Base-by-base conservation (phyloP, 1,284 basidiomycete species). In the Papiliotrema nemorosa region DNA sequence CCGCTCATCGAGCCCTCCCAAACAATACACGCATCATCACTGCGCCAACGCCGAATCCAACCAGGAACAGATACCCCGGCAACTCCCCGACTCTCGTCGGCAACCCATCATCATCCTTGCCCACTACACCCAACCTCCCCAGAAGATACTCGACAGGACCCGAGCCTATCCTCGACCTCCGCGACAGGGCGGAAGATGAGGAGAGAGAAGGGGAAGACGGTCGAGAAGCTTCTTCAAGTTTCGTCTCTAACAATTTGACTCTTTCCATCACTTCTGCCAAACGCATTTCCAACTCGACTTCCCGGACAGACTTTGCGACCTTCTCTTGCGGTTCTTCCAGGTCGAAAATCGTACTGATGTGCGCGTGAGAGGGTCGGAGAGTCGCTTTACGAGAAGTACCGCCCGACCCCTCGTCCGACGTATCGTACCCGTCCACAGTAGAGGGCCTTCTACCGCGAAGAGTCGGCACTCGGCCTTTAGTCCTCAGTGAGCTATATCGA, bases 31-130 rank as follows among this genome's bases (percentile, higher is more conserved):
- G 44, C 31, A 65, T 57, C 50, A 66, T 53, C 1, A 67, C 57
- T 4, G 64, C 66, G 2, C 66, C 66, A 1, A 69, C 64, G 3
- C 66, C 66, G 13, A 69, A 52, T 0, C 66, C 66, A 7, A 67
- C 63, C 31, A 69, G 52, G 47, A 69, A 69, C 37, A 67, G 45
- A 50, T 67, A 66, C 21, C 42, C 64, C 6, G 66, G 63, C 49
- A 65, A 45, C 31, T 64, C 60, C 29, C 57, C 58, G 5, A 65
- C 52, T 26, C 53, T 49, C 36, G 43, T 58, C 5, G 66, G 64
- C 39, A 67, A 43, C 7, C 54, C 55, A 46, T 67, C 65, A 24
- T 54, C 55, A 5, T 47, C 14, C 21, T 44, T 2, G 26, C 34
- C 35, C 16, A 21, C 35, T 21, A 50, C 24, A 24, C 64, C 59